phyloP scores from a whole-genome alignment of 1,139 yeast genomes.

The Zygotorulaspora mrakii region DNA sequence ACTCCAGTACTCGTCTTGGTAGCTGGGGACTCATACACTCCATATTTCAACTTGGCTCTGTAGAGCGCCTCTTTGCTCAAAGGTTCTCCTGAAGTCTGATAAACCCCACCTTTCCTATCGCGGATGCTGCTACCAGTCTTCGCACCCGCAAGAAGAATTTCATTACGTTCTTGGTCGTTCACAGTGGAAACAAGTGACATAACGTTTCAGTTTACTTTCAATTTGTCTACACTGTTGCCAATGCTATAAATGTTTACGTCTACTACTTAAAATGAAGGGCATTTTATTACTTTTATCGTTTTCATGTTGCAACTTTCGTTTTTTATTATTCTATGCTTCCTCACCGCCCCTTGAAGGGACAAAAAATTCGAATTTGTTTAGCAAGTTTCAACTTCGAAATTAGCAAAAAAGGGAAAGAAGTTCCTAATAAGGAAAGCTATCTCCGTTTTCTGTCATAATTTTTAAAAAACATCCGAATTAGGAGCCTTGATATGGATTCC shows the following conservation, averaged over 20 bases:
- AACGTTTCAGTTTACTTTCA: slow-evolving; percentile 26
- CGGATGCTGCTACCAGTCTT: slow-evolving; percentile 1
- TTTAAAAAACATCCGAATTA: background rate
- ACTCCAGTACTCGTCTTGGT: slow-evolving; percentile 61
- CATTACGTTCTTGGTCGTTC: slow-evolving; percentile 20
- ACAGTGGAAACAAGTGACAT: slow-evolving; percentile 34
- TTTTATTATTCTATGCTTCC: slow-evolving; percentile 5
- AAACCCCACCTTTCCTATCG: slow-evolving; percentile 36
- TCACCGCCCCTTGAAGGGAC: slow-evolving; percentile 3
- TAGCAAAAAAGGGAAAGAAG: background rate
- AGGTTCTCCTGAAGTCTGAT: slow-evolving; percentile 66
- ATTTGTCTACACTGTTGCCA: no score
- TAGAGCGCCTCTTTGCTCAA: slow-evolving; percentile 71
- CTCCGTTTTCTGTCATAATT: background rate
- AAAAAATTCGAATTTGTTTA: slow-evolving; percentile 2
- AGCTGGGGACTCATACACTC: slow-evolving; percentile 69
- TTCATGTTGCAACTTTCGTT: background rate
- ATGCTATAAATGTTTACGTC: no score
- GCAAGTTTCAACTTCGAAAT: slow-evolving; percentile 1
- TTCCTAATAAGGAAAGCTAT: background rate
- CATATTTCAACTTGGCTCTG: slow-evolving; percentile 72
- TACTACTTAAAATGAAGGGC: no score
- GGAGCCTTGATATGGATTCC: no score
- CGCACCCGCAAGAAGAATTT: slow-evolving; percentile 5
- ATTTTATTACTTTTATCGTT: background rate